Evolutionary conservation across 495 filamentous ascomycete genomes (phyloP).

Genomic region (Hypomontagnella monticulosa): DNA sequence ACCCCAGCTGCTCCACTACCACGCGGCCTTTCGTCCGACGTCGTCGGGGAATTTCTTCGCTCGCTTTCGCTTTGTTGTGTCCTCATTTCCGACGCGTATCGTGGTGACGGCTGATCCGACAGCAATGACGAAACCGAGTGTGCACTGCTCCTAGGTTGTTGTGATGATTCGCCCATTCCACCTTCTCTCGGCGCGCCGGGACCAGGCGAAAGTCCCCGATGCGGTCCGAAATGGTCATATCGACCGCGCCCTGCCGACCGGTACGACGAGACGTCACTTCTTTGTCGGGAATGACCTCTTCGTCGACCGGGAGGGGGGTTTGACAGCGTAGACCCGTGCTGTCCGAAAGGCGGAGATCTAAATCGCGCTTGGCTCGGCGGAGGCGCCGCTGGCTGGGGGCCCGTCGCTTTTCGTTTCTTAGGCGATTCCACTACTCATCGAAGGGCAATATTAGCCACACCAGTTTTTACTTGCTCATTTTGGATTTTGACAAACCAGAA

Average conservation of each 20-base stretch:
- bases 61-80: conserved; percentile 36
- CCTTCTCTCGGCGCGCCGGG: conserved; percentile 43
- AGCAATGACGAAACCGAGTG: conserved; percentile 61
- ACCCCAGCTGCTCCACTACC: conserved; percentile 31
- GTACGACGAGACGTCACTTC: conserved; percentile 70
- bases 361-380: conserved; percentile 64
- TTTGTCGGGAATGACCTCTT: conserved; percentile 72
- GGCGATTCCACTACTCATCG: conserved; percentile 68
- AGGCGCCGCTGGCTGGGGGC: conserved; percentile 66
- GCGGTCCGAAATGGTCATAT: conserved; percentile 49
- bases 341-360: conserved; percentile 66
- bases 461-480: conserved; percentile 59
- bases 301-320: conserved; percentile 67
- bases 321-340: conserved; percentile 61
- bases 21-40: conserved; percentile 45
- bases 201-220: conserved; percentile 54
- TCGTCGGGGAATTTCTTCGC: conserved; percentile 39
- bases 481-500: conserved; percentile 71
- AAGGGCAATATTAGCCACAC: conserved; percentile 60
- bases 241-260: conserved; percentile 51
- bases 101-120: conserved; percentile 56
- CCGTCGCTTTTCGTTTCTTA: conserved; percentile 77
- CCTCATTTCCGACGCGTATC: conserved; percentile 46
- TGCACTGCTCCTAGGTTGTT: conserved; percentile 48
- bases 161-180: conserved; percentile 39